A percentile compares a stretch with the other conserved stretches of the same genome.
Conservation (phyloP, 305 asterid species). For the Rubia tinctorum region DNA sequence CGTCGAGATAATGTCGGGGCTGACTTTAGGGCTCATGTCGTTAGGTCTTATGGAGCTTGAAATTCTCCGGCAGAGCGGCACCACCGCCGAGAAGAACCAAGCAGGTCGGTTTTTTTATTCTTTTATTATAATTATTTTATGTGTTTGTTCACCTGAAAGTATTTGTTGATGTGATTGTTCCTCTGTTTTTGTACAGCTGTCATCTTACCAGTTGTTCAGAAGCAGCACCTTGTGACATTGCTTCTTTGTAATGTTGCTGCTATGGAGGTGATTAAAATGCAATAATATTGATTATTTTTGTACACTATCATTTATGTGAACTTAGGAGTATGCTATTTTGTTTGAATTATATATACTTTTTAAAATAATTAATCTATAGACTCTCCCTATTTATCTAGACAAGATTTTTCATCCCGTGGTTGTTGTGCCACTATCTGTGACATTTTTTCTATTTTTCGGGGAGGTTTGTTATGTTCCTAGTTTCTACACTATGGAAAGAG, state of each 20-base stretch:
- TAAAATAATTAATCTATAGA: conserved; percentile 38
- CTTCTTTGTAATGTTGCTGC: conserved; percentile 89
- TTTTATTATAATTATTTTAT: neutral
- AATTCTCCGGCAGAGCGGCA: conserved; percentile 82
- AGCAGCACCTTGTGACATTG: conserved; percentile 93
- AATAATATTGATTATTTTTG: neutral
- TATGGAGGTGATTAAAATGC: conserved; percentile 66
- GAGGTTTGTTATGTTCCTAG: conserved; percentile 62
- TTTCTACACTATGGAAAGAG: too few species aligned
- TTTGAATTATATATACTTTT: neutral
- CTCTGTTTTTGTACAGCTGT: conserved; percentile 45
- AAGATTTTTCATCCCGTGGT: conserved; percentile 88
- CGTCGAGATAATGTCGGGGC: conserved; percentile 96
- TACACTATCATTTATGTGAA: neutral
- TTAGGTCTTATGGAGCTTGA: conserved; percentile 92
- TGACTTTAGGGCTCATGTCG: conserved; percentile 93
- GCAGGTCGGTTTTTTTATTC: conserved; percentile 45
- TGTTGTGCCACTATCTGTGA: conserved; percentile 88
- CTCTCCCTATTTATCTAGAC: conserved; percentile 89
- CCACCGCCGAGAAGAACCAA: conserved; percentile 67
- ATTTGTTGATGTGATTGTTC: neutral
- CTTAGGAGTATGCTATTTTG: neutral
- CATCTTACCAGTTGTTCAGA: conserved; percentile 82
- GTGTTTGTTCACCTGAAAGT: neutral
- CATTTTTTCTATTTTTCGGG: conserved; percentile 91